Percentiles rank a stretch among this genome's conserved stretches.
Conservation (phyloP, 2,329 filamentous ascomycete genomes). For the Beauveria varroae region DNA sequence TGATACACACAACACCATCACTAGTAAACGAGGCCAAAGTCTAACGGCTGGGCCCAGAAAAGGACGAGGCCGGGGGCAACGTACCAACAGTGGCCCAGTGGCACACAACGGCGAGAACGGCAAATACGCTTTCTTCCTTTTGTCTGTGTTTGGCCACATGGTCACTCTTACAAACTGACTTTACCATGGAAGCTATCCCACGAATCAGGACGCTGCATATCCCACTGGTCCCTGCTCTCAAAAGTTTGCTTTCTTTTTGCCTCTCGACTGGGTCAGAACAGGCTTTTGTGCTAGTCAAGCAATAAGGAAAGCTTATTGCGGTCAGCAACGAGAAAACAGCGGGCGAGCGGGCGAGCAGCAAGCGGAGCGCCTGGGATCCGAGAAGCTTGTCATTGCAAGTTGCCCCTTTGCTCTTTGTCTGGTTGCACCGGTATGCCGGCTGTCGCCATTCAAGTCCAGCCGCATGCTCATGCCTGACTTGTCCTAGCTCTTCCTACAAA, state of each 20-base stretch:
- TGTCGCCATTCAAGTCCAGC: too few species aligned
- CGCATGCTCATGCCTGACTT: too few species aligned
- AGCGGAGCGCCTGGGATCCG: neutral
- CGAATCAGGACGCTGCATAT: neutral
- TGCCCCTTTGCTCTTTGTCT: too few species aligned
- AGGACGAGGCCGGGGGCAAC: neutral
- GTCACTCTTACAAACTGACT: neutral
- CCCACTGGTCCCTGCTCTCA: neutral
- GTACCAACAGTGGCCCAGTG: neutral
- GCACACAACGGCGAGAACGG: neutral
- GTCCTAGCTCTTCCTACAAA: too few species aligned
- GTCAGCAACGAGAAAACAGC: neutral
- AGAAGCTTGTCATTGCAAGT: neutral
- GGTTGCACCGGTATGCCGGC: too few species aligned
- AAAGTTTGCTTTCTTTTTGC: neutral
- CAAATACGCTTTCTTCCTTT: neutral
- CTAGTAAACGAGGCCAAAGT: neutral
- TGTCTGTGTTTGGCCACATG: neutral
- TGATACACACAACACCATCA: too few species aligned
- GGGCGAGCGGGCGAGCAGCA: neutral
- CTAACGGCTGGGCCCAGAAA: neutral
- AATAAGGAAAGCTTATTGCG: conserved; percentile 4
- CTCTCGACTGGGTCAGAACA: neutral
- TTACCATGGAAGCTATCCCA: neutral
- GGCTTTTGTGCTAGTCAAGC: neutral